These are phyloP conservation scores for Planoprotostelium fungivorum DNA, from an alignment of 78 protist genomes.

Conservation along the genomic window DNA sequence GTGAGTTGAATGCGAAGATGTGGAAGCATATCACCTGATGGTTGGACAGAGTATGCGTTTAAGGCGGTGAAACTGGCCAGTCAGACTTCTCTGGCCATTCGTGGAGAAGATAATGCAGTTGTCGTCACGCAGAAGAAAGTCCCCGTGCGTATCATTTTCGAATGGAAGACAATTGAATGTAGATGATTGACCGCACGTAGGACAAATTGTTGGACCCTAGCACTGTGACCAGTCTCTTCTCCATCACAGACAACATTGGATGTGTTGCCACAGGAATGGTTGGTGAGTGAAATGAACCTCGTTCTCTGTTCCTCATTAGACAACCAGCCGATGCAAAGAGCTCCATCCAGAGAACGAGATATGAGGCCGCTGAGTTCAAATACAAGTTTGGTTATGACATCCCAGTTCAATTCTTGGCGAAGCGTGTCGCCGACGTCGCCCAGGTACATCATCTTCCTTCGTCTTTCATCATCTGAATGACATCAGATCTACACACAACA, in stretches of 20 bases:
- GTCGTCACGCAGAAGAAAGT: constrained; percentile 93
- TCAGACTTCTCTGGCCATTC: constrained; percentile 86
- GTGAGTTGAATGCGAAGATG: constrained; percentile 13
- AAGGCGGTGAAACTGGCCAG: constrained; percentile 89
- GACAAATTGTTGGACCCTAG: constrained; percentile 86
- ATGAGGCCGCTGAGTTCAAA: constrained; percentile 88
- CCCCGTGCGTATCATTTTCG: constrained; percentile 68
- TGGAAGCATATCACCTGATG: neutral
- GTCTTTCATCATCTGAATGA: neutral
- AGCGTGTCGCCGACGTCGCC: constrained; percentile 88
- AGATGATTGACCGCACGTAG: constrained; percentile 8
- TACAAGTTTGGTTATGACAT: constrained; percentile 78
- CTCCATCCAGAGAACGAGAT: constrained; percentile 78
- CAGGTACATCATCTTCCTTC: constrained; percentile 53
- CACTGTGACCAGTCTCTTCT: constrained; percentile 83
- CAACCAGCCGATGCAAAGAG: constrained; percentile 80
- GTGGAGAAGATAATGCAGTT: constrained; percentile 83
- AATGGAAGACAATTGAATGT: constrained; percentile 1
- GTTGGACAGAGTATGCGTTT: constrained; percentile 80
- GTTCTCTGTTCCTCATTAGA: neutral
- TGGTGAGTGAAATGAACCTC: constrained; percentile 22
- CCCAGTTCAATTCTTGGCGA: constrained; percentile 83
- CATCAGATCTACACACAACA: constrained; percentile 56
- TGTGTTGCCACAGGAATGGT: constrained; percentile 88
- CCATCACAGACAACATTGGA: constrained; percentile 82